These are phyloP conservation scores for Eucalyptus erythrocorys DNA, from an alignment of 345 rosid genomes.

Conservation along the genomic window DNA sequence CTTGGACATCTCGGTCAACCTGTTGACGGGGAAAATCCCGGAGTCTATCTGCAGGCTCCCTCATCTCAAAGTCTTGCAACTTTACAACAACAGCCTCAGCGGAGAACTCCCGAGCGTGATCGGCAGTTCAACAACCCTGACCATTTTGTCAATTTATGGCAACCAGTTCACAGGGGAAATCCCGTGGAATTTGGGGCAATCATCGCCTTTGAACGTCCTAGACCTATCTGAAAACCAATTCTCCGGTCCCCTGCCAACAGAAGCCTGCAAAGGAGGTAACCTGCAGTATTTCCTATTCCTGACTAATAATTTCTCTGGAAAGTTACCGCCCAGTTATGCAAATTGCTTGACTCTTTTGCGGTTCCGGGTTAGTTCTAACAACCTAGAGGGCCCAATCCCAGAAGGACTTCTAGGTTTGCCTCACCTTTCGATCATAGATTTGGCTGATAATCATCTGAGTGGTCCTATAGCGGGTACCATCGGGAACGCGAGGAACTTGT, in stretches of 20 bases:
- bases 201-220: slow-evolving; percentile 41
- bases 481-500: slow-evolving; percentile 58
- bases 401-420: slow-evolving; percentile 62
- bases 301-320: slow-evolving; percentile 58
- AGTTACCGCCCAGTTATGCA: slow-evolving; percentile 45
- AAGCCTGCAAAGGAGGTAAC: slow-evolving; percentile 66
- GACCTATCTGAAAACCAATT: slow-evolving; percentile 79
- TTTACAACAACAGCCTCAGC: slow-evolving; percentile 84
- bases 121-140: slow-evolving; percentile 49
- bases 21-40: slow-evolving; percentile 64
- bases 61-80: slow-evolving; percentile 56
- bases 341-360: slow-evolving; percentile 56
- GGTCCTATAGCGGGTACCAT: slow-evolving; percentile 50
- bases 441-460: slow-evolving; percentile 51
- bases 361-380: slow-evolving; percentile 71
- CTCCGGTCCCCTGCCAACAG: slow-evolving; percentile 58
- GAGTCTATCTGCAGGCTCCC: slow-evolving; percentile 72
- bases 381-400: slow-evolving; percentile 50
- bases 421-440: slow-evolving; percentile 75
- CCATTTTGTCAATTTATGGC: slow-evolving; percentile 57
- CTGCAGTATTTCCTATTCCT: slow-evolving; percentile 67
- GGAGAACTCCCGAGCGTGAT: slow-evolving; percentile 69
- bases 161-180: slow-evolving; percentile 67
- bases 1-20: slow-evolving; percentile 82
- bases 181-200: slow-evolving; percentile 51